phyloP scores from a whole-genome alignment of 257 asterid species.

The Rhazya stricta region DNA sequence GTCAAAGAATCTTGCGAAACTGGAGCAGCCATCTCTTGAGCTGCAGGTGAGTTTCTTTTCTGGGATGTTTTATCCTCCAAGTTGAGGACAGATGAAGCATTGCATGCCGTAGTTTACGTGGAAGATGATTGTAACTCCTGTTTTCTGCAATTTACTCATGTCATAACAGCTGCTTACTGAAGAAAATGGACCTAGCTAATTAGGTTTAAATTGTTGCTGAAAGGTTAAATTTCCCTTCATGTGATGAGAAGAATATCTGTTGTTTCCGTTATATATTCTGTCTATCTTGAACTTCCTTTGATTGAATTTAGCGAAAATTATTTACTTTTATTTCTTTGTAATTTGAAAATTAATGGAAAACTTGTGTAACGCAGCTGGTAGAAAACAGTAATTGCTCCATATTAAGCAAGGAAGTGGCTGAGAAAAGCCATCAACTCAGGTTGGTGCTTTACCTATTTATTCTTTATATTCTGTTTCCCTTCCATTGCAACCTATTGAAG shows the following conservation, averaged over 20 bases:
- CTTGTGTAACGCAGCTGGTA: constrained; percentile 47
- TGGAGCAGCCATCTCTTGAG: constrained; percentile 79
- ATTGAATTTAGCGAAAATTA: neutral
- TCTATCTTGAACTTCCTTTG: neutral
- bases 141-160: no score
- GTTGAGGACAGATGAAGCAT: neutral
- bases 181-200: neutral
- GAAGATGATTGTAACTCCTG: neutral
- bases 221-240: neutral
- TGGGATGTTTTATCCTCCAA: neutral
- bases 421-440: constrained; percentile 65
- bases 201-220: neutral
- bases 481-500: neutral
- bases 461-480: neutral
- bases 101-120: neutral
- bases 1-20: constrained; percentile 58
- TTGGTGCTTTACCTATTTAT: neutral
- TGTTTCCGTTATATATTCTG: neutral
- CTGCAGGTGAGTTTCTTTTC: constrained; percentile 44
- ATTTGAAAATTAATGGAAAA: neutral
- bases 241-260: neutral
- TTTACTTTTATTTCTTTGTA: neutral
- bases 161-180: neutral
- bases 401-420: constrained; percentile 65
- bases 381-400: constrained; percentile 55